Base-by-base conservation (phyloP, 768 basidiomycete genomes). In the Boletus patriciae region DNA sequence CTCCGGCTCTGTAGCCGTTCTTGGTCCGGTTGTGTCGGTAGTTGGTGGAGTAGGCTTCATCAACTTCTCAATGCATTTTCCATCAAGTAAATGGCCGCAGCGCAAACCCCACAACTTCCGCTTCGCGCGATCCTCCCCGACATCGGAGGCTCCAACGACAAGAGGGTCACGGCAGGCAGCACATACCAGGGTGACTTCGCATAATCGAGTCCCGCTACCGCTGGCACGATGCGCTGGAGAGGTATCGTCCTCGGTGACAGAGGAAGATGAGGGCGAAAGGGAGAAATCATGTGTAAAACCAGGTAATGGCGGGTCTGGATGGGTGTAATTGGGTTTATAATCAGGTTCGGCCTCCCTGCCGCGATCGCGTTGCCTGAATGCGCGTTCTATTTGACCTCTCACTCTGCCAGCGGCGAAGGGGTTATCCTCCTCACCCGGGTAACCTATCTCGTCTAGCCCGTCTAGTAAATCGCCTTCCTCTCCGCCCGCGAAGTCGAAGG, bases 11-110 rank as follows among this genome's bases (percentile, higher is more conserved):
- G 54, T 51, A 13, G 40, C 41, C 25, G 61, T 61, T 50, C 62
- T 69, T 46, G 58, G 48, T 58, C 55, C 65, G 37, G 27, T 7
- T 42, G 46, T 19, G 11, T 56, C 54, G 40, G 56, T 25, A 54
- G 41, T 49, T 11, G 56, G 44, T 42, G 59, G 63, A 37, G 38
- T 47, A 3, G 83, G 87, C 36, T 74, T 70, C 66, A 85, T 83
- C 47, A 92, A 61, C 60, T 79, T 75, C 57, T 79, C 78, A 2
- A 87, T 70, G 61, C 90, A 92, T 68, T 86, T 88, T 47, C 88
- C 90, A 60, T 92, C 90, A 0, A 92, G 77, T 62, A 92, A 70
- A 66, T 92, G 90, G 0, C 90, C 90, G 50, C 90, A 92, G 40
- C 87, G 76, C 57, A 92, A 71, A 2, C 80, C 83, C 90, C 88